A percentile compares a stretch with the other conserved stretches of the same genome.
Conservation (phyloP, 2,329 filamentous ascomycete species). For the Ophiostoma pallidulum region DNA sequence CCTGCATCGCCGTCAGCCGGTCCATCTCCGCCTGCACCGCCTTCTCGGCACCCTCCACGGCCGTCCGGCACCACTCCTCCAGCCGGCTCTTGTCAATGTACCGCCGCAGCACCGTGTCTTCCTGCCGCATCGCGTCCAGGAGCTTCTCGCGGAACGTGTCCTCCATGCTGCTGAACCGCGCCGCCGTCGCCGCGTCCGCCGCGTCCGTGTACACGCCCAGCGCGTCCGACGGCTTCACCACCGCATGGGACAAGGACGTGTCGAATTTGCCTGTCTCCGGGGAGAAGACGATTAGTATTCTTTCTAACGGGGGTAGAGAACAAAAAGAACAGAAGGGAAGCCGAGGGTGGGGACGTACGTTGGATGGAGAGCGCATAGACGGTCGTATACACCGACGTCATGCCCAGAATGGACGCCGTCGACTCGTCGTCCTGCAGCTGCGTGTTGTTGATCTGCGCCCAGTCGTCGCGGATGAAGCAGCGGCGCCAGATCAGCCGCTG, state of each 20-base stretch:
- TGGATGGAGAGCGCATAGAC: constrained; percentile 54
- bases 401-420: constrained; percentile 50
- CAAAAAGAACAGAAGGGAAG: neutral
- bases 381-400: constrained; percentile 61
- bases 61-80: constrained; percentile 49
- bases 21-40: constrained; percentile 20
- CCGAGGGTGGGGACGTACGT: constrained; percentile 54
- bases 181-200: constrained; percentile 37
- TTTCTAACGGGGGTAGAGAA: too few relatives aligned
- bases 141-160: constrained; percentile 58
- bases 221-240: constrained; percentile 42
- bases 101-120: constrained; percentile 56
- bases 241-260: constrained; percentile 29
- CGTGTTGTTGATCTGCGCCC: constrained; percentile 70
- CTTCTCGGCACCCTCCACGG: constrained; percentile 21
- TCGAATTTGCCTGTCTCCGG: constrained; percentile 16
- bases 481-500: constrained; percentile 73
- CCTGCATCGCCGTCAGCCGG: constrained; percentile 13
- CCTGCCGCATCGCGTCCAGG: constrained; percentile 59
- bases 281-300: too few relatives aligned
- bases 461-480: constrained; percentile 75
- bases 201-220: constrained; percentile 52
- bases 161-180: constrained; percentile 48
- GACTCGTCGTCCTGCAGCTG: constrained; percentile 62
- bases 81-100: constrained; percentile 61